Evolutionary conservation across 208 protist genomes (phyloP).

Genomic region (Trypanosoma theileri): DNA sequence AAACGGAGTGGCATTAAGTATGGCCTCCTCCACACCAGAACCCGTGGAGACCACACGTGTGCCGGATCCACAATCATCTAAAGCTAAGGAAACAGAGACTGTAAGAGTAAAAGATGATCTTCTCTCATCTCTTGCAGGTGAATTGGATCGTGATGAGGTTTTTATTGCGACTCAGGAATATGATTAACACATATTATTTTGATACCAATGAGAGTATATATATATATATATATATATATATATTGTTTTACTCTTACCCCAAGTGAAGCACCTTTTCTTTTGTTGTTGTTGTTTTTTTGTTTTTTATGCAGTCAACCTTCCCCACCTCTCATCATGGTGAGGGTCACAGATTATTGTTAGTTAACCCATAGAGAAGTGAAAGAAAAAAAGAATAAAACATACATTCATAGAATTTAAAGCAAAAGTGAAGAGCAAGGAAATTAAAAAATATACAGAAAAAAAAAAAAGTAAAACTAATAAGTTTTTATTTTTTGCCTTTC

Average conservation of each 20-base stretch:
- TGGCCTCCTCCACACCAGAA: conserved; percentile 56
- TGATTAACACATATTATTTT: conserved; percentile 33
- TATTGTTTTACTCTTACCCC: too few species aligned
- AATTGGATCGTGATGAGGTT: conserved; percentile 55
- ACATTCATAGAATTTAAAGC: neutral
- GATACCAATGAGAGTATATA: neutral
- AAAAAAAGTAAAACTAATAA: neutral
- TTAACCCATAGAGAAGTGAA: conserved; percentile 4
- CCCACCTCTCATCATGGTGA: too few species aligned
- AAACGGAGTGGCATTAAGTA: neutral
- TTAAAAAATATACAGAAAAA: neutral
- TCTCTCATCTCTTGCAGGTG: conserved; percentile 38
- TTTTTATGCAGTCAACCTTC: too few species aligned
- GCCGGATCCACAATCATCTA: neutral
- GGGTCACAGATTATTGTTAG: neutral
- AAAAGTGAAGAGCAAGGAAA: neutral
- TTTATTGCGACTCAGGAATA: conserved; percentile 85
- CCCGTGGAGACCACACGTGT: conserved; percentile 19
- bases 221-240: conserved; percentile 12
- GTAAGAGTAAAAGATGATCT: conserved; percentile 16
- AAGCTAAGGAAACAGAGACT: neutral
- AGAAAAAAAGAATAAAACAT: neutral
- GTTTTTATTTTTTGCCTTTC: neutral
- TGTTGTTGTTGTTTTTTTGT: too few species aligned
- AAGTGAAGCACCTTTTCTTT: too few species aligned